A percentile compares a stretch with the other conserved stretches of the same genome.
Conservation (phyloP, 164 flowering plant genomes). For the Stephania yunnanensis region DNA sequence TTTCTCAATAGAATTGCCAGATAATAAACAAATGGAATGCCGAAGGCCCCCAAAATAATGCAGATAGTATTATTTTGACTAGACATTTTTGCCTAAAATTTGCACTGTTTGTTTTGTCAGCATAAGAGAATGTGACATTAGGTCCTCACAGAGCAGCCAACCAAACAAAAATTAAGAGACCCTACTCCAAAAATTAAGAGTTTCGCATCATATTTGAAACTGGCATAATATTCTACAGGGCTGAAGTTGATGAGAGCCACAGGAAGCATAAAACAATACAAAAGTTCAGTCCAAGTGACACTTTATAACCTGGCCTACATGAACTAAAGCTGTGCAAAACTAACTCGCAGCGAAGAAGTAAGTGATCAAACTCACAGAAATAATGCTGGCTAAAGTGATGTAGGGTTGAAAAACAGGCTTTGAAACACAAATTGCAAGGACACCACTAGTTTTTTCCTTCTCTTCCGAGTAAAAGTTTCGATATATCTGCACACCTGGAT, state of each 20-base stretch:
- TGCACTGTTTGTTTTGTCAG: background rate
- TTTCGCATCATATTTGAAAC: background rate
- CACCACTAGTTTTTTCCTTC: slow-evolving; percentile 64
- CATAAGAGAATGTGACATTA: too few relatives aligned
- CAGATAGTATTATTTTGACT: background rate
- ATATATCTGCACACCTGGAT: slow-evolving; percentile 65
- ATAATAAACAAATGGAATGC: background rate
- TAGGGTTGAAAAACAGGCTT: slow-evolving; percentile 50
- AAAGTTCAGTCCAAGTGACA: background rate
- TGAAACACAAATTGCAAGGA: slow-evolving; percentile 62
- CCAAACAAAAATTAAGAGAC: too few relatives aligned
- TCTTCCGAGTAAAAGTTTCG: slow-evolving; percentile 66
- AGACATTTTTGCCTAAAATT: background rate
- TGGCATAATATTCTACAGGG: background rate
- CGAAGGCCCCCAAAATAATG: background rate
- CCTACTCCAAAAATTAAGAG: too few relatives aligned
- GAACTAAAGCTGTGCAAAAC: background rate
- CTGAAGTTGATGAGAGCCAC: background rate
- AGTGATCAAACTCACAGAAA: slow-evolving; percentile 45
- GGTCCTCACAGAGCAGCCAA: too few relatives aligned
- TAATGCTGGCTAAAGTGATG: slow-evolving; percentile 35
- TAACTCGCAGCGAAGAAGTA: slow-evolving; percentile 1
- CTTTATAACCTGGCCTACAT: background rate
- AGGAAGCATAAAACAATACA: background rate
- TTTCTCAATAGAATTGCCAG: too few relatives aligned